Base-by-base conservation (phyloP, 352 stramenopile genomes). In the Phytophthora syringae region DNA sequence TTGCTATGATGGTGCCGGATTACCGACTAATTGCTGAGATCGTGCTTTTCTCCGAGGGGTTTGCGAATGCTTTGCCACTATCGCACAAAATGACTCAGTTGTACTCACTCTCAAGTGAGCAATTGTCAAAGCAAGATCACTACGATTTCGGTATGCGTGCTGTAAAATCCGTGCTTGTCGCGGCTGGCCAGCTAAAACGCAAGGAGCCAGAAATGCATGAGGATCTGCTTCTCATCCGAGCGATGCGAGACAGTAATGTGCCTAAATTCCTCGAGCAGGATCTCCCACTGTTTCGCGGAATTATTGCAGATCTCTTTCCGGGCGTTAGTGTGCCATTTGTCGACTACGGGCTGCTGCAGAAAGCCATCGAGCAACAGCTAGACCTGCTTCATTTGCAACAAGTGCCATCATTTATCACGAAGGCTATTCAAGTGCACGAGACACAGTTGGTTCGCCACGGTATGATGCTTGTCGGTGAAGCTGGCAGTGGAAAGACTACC, bases 241-340 rank as follows among this genome's bases (percentile, higher is more conserved):
- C 95, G 9, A 98, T 98, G 90, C 88, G 95, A 34, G 95, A 98
- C 64, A 98, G 89, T 40, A 98, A 98, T 60, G 91, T 98, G 1
- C 95, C 95, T 15, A 98, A 98, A 69, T 97, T 98, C 45, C 81
- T 98, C 12, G 87, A 98, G 72, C 90, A 98, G 45, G 95, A 98
- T 60, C 72, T 98, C 25, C 92, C 94, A 16, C 63, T 98, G 9
- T 98, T 98, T 64, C 81, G 91, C 5, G 94, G 94, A 21, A 98
- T 98, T 75, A 93, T 98, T 30, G 88, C 77, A 3, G 95, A 98
- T 70, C 75, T 98, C 3, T 98, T 98, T 52, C 95, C 95, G 0
- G 92, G 94, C 16, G 90, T 98, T 21, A 76, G 97, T 12, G 93
- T 98, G 7, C 94, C 94, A 2, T 98, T 97, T 60, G 92, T 98